Evolutionary conservation across 805 yeast species (phyloP).

Genomic region (Jamesozyma piceae): DNA sequence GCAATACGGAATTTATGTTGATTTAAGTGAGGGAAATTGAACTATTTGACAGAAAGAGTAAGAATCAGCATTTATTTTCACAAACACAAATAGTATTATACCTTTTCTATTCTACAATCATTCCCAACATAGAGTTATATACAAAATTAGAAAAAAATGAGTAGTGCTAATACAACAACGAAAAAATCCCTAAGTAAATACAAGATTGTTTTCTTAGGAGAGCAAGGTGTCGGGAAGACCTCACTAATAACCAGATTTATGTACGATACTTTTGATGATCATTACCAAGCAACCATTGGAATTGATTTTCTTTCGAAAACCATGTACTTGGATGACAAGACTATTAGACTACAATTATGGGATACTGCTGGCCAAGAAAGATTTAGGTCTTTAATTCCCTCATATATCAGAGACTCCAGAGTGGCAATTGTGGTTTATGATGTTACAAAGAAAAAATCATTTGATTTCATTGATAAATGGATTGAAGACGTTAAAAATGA

Average conservation of each 20-base stretch:
- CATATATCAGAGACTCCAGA: slow-evolving; percentile 89
- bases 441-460: slow-evolving; percentile 76
- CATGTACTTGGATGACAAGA: slow-evolving; percentile 91
- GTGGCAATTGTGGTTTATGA: slow-evolving; percentile 98
- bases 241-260: slow-evolving; percentile 93
- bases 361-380: slow-evolving; percentile 97
- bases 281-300: slow-evolving; percentile 91
- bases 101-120: no score
- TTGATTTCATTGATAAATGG: slow-evolving; percentile 83
- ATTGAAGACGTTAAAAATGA: slow-evolving; percentile 89
- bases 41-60: background rate
- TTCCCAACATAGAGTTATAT: no score
- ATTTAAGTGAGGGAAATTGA: no score
- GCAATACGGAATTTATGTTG: no score
- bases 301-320: slow-evolving; percentile 91
- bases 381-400: slow-evolving; percentile 87
- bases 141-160: background rate
- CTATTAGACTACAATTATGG: slow-evolving; percentile 92
- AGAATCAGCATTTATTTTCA: no score
- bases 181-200: slow-evolving; percentile 43
- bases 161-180: slow-evolving; percentile 12
- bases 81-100: no score
- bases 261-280: slow-evolving; percentile 96
- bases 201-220: slow-evolving; percentile 94
- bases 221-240: slow-evolving; percentile 93